Base-by-base conservation (phyloP, 306 rosid genomes). In the Mimosa bimucronata region DNA sequence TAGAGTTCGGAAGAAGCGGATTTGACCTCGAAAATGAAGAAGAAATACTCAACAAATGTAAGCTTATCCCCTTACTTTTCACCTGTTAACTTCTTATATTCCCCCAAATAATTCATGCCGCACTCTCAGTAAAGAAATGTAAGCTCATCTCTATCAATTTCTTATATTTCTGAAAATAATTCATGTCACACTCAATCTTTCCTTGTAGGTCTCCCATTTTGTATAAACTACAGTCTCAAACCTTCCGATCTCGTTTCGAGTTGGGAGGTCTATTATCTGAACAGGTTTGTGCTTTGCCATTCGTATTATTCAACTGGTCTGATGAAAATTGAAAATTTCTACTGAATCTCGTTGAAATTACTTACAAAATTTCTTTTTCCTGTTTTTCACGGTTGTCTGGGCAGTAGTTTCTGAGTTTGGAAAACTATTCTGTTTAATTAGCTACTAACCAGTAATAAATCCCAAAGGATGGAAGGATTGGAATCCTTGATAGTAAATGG, bases 191-290 rank as follows among this genome's bases (percentile, higher is more conserved):
- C 38, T 84, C 57, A 37, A 73, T 74, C 65, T 75, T 45, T 30
- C 68, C 75, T 29, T 74, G 72, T 45, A 91, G 99, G 97, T 82
- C 84, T 86, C 37, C 19, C 98, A 11, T 89, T 91, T 76, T 89
- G 98, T 88, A 81, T 85, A 80, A 91, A 90, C 85, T 93, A 89
- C 88, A 83, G 76, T 75, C 90, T 95, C 66, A 89, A 75, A 76
- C 91, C 98, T 82, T 86, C 93, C 4, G 97, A 93, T 76, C 86
- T 95, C 61, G 93, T 91, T 77, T 93, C 98, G 21, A 87, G 89
- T 82, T 95, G 98, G 98, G 98, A 91, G 80, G 84, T 86, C 73
- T 89, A 95, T 87, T 92, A 92, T 80, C 99, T 93, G 76, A 95
- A 95, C 84, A 93, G 99, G 98, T 95, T 23, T 71, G 58, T 52